These are phyloP conservation scores for Chenopodium formosanum DNA, from an alignment of 148 eudicot genomes.

Conservation along the genomic window DNA sequence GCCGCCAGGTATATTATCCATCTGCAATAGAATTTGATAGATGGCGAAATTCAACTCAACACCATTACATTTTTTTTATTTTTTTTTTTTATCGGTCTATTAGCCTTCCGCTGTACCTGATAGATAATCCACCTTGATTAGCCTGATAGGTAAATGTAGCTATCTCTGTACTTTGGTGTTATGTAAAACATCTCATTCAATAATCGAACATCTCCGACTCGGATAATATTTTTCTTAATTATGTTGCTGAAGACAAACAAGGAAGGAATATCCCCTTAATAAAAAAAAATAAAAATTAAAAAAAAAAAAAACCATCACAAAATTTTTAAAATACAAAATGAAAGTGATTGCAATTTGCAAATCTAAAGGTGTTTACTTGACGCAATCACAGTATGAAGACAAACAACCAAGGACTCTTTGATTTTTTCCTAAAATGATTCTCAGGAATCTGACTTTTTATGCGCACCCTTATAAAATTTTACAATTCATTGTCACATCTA, in stretches of 20 bases:
- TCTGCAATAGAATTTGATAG: too few species aligned
- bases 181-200: background rate
- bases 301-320: background rate
- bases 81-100: too few species aligned
- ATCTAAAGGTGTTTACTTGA: background rate
- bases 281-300: background rate
- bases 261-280: background rate
- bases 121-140: too few species aligned
- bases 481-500: background rate
- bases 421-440: background rate
- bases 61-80: too few species aligned
- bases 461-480: background rate
- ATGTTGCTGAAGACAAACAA: background rate
- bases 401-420: background rate
- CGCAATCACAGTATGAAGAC: background rate
- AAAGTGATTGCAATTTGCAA: background rate
- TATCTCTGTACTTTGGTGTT: background rate
- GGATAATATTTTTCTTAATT: background rate
- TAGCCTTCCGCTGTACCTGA: too few species aligned
- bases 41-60: too few species aligned
- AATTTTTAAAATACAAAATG: background rate
- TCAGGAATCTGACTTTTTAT: slow-evolving; percentile 7
- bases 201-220: background rate
- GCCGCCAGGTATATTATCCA: too few species aligned
- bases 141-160: too few species aligned